Base-by-base conservation (phyloP, 805 yeast genomes). In the Nakazawaea wyomingensis region DNA sequence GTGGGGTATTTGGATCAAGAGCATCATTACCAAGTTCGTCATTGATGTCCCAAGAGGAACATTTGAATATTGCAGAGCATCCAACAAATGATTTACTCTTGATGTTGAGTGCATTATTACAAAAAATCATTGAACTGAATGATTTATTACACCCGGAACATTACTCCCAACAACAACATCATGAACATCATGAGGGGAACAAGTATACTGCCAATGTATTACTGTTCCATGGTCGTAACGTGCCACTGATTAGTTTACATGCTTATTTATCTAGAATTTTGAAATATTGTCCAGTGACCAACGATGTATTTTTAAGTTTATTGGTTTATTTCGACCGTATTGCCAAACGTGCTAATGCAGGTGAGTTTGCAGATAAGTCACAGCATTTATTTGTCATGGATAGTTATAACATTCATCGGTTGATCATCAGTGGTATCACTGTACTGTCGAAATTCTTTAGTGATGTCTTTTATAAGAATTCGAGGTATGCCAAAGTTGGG, bases 281-380 rank as follows among this genome's bases (percentile, higher is more conserved):
- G 59, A 91, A 91, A 63, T 93, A 93, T 65, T 93, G 99, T 61
- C 98, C 99, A 0, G 93, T 93, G n/a, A 90, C 99, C 2, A 91
- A 91, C 62, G 98, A 93, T 60, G 98, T 93, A 27, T 93, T 90
- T 61, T 66, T 93, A 37, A 82, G 96, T 30, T 65, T 93, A 28
- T 70, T 93, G 54, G 97, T 93, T 24, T 93, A 93, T 61, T 89
- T 93, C 65, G 99, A 93, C 64, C 69, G 98, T 49, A 88, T 91
- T 35, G 93, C 96, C 16, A 86, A 86, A 56, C 74, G 86, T 48
- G 88, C 93, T 34, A 84, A 85, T 55, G 74, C 66, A 26, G 68
- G 66, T 3, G 65, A 62, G 21, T 54, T 59, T 35, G 35, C 33
- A 17, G 48, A 46, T 47, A 54, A 39, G 59, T 59, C 53, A 40